Evolutionary conservation across 192 early-diverging fungal species (phyloP).

Genomic region (Martensiomyces pterosporus): DNA sequence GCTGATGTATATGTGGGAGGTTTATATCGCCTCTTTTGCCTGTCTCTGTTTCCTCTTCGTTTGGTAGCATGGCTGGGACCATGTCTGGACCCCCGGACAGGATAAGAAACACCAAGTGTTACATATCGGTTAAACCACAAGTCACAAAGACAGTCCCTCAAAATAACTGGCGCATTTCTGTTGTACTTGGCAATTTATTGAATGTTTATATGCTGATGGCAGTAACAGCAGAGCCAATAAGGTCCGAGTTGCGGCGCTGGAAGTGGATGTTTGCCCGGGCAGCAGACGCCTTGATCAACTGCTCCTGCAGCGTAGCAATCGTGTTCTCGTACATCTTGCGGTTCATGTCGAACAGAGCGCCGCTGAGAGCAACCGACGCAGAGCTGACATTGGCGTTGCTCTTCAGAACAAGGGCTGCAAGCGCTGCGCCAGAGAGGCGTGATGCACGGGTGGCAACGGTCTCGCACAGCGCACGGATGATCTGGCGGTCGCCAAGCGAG

Average conservation of each 20-base stretch:
- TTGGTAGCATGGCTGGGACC: too few species aligned
- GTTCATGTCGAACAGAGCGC: constrained; percentile 26
- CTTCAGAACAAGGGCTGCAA: constrained; percentile 52
- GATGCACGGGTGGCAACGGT: constrained; percentile 82
- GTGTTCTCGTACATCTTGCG: constrained; percentile 2
- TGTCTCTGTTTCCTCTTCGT: too few species aligned
- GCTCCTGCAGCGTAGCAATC: constrained; percentile 8
- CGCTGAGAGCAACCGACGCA: constrained; percentile 25
- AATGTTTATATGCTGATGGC: constrained; percentile 16
- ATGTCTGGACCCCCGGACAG: too few species aligned
- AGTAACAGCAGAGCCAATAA: constrained; percentile 27
- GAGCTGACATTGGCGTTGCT: too few species aligned
- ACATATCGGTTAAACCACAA: too few species aligned
- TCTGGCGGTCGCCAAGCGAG: constrained; percentile 65
- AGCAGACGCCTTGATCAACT: neutral
- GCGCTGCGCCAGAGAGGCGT: constrained; percentile 59
- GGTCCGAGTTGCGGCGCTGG: constrained; percentile 17
- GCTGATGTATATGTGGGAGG: too few species aligned
- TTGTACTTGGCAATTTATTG: too few species aligned
- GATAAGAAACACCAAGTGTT: too few species aligned
- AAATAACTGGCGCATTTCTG: too few species aligned
- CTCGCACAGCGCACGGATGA: constrained; percentile 73
- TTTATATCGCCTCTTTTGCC: too few species aligned
- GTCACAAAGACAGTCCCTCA: too few species aligned
- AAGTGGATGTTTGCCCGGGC: constrained; percentile 2